A percentile compares a stretch with the other conserved stretches of the same genome.
phyloP scores from a whole-genome alignment of 1,284 basidiomycete genomes.

The Amylostereum areolatum region DNA sequence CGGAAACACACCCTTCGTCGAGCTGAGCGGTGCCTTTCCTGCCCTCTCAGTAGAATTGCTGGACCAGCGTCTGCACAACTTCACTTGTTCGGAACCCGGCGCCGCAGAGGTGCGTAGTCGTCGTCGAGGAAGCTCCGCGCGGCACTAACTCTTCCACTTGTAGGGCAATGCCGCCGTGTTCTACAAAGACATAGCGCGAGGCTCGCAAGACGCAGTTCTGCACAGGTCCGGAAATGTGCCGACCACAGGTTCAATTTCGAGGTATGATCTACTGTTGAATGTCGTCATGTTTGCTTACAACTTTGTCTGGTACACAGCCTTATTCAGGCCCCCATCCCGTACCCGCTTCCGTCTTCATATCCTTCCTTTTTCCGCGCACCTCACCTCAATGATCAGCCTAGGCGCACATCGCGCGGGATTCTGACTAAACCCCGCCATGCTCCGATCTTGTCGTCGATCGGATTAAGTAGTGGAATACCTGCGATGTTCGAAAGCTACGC shows the following conservation, averaged over 20 bases:
- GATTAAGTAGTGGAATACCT: constrained; percentile 16
- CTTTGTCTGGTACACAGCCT: constrained; percentile 17
- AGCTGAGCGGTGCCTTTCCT: constrained; percentile 52
- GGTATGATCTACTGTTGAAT: too few species aligned
- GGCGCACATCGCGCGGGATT: constrained; percentile 11
- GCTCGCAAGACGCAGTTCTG: too few species aligned
- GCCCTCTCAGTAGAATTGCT: constrained; percentile 15
- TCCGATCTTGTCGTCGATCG: constrained; percentile 19
- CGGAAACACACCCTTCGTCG: constrained; percentile 48
- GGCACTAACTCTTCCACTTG: too few species aligned
- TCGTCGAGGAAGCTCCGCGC: too few species aligned
- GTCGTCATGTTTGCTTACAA: too few species aligned
- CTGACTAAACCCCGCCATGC: constrained; percentile 6
- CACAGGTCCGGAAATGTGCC: too few species aligned
- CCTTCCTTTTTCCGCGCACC: constrained; percentile 19
- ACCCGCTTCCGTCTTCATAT: constrained; percentile 23
- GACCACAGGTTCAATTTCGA: too few species aligned
- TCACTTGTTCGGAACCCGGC: constrained; percentile 28
- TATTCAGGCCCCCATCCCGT: constrained; percentile 18
- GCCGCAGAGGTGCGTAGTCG: too few species aligned
- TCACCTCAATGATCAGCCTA: constrained; percentile 5
- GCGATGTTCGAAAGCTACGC: constrained; percentile 22
- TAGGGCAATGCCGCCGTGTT: too few species aligned
- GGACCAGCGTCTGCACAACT: constrained; percentile 34
- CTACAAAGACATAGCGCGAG: too few species aligned